Base-by-base conservation (phyloP, 176 grass and related monocot genomes). In the Oryza glaberrima region DNA sequence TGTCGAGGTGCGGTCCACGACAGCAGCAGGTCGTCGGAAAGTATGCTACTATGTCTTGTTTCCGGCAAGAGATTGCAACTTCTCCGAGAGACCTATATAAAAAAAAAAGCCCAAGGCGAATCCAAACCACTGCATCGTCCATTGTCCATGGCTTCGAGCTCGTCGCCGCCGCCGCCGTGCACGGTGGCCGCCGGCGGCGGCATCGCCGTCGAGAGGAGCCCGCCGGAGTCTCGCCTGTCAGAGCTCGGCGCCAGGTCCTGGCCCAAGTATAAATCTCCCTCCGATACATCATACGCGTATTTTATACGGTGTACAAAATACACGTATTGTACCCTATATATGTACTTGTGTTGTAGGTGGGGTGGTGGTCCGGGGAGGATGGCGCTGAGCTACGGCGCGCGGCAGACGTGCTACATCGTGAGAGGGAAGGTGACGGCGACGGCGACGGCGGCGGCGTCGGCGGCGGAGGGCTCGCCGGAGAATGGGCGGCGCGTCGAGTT, bases 361-460 rank as follows among this genome's bases (percentile, higher is more conserved):
- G 89, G 94, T 34, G 90, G 94, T 11, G 84, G 89, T 20, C 87
- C 75, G 11, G 94, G 94, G 40, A 88, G 81, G 56, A 91, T 81
- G 36, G 78, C 89, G 61, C 77, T 96, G 61, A 93, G 74, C 64
- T 93, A 84, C 69, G 94, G 85, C 20, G 83, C 84, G 9, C 79
- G 86, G 51, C 86, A 96, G 91, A 96, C 91, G 20, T 93, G 94
- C 82, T 93, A 96, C 81, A 49, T 90, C 72, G 46, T 93, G n/a
- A 76, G 82, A 49, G 91, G 91, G 38, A 90, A 60, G 84, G 92
- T 81, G 60, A 84, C 47, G 74, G 43, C 2, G 41, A 9, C 8
- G 40, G 40, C 34, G 34, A 35, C 34, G 35, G 35, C 4, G 35
- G 3, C 35, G 4, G 35, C 2, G 40, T 89, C 81, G 20, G 78